These are phyloP conservation scores for Amanita phalloides DNA, from an alignment of 768 basidiomycete genomes.

Conservation along the genomic window DNA sequence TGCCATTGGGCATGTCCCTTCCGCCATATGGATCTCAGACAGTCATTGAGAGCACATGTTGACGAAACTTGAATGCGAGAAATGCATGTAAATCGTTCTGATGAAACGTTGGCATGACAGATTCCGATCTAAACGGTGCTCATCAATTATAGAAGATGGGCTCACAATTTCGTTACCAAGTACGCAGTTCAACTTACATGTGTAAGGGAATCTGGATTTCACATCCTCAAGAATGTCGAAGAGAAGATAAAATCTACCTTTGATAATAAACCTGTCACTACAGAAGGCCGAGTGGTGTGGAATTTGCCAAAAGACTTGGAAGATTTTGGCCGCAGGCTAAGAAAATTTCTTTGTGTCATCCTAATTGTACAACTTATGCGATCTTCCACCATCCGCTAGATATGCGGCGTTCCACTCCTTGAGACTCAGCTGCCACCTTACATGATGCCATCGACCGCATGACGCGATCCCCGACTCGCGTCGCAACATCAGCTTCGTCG, in stretches of 20 bases:
- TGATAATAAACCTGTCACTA: too few species aligned
- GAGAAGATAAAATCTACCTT: too few species aligned
- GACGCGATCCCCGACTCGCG: slow-evolving; percentile 43
- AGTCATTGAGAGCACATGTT: slow-evolving; percentile 34
- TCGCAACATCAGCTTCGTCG: slow-evolving; percentile 5
- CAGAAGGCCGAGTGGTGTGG: too few species aligned
- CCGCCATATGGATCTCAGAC: slow-evolving; percentile 56
- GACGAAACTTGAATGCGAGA: slow-evolving; percentile 38
- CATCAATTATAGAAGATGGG: too few species aligned
- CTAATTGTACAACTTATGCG: background rate
- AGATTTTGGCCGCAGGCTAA: too few species aligned
- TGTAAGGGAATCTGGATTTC: too few species aligned
- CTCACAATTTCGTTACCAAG: too few species aligned
- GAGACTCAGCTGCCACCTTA: slow-evolving; percentile 59
- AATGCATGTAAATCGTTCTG: slow-evolving; percentile 48
- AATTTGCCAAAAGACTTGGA: too few species aligned
- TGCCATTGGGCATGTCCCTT: slow-evolving; percentile 65
- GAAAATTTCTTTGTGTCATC: too few species aligned
- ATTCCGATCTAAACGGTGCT: slow-evolving; percentile 41
- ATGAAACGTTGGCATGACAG: slow-evolving; percentile 53
- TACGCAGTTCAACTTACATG: too few species aligned
- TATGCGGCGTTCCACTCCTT: slow-evolving; percentile 46
- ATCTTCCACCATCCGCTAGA: slow-evolving; percentile 20
- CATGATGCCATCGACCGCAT: slow-evolving; percentile 66
- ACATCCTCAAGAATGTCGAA: too few species aligned